Evolutionary conservation across 2,329 filamentous ascomycete species (phyloP).

Genomic region (Falciphora oryzae): DNA sequence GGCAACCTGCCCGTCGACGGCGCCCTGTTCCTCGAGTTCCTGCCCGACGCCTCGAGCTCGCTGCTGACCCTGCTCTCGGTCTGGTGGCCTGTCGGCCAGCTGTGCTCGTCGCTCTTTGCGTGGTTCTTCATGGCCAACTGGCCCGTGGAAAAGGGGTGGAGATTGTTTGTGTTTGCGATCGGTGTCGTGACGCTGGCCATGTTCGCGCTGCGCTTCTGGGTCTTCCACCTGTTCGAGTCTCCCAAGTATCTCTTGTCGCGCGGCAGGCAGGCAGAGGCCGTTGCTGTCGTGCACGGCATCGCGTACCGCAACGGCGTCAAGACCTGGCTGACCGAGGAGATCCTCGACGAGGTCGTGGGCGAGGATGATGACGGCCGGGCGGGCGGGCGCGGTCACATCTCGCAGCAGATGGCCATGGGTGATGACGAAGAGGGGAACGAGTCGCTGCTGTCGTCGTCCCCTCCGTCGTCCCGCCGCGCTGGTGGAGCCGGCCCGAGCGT

Average conservation of each 20-base stretch:
- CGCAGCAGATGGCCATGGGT: background rate
- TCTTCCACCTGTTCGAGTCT: conserved; percentile 79
- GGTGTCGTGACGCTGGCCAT: conserved; percentile 69
- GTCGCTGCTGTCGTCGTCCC: background rate
- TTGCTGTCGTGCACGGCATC: conserved; percentile 73
- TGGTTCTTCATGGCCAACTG: conserved; percentile 72
- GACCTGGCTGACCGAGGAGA: conserved; percentile 72
- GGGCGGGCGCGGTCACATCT: background rate
- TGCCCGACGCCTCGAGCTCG: conserved; percentile 67
- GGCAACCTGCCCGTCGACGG: conserved; percentile 77
- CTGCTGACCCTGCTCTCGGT: conserved; percentile 75
- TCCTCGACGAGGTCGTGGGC: conserved; percentile 49
- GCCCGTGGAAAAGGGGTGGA: conserved; percentile 67
- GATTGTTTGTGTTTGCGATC: conserved; percentile 65
- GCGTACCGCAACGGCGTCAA: conserved; percentile 64
- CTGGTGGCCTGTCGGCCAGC: conserved; percentile 82
- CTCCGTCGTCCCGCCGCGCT: conserved; percentile 12
- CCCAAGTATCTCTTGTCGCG: conserved; percentile 75
- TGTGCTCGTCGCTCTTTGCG: conserved; percentile 64
- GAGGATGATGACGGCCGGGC: conserved; percentile 27
- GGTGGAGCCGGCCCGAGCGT: conserved; percentile 23
- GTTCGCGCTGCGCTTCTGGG: conserved; percentile 71
- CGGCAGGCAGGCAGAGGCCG: conserved; percentile 72
- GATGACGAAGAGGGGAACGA: conserved; percentile 10
- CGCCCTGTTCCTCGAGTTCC: conserved; percentile 75